Evolutionary conservation across 1,139 yeast genomes (phyloP).

Genomic region (Wickerhamomyces sp.): DNA sequence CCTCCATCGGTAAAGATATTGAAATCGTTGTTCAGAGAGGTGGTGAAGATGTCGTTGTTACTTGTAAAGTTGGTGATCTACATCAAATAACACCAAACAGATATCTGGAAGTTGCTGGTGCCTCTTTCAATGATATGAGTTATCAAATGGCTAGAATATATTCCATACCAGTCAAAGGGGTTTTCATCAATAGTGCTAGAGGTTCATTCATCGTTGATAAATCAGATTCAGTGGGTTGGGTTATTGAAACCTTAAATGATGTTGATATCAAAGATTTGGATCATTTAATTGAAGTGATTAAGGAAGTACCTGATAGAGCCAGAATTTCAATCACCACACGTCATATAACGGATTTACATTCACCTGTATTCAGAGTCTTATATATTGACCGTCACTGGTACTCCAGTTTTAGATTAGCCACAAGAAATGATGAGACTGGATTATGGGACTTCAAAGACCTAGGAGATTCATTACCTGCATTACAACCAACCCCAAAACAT

Average conservation of each 20-base stretch:
- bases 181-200: slow-evolving; percentile 70
- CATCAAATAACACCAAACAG: slow-evolving; percentile 80
- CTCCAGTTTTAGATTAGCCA: slow-evolving; percentile 63
- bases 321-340: slow-evolving; percentile 70
- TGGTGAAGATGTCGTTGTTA: slow-evolving; percentile 51
- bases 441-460: slow-evolving; percentile 78
- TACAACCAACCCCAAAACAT: slow-evolving; percentile 47
- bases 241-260: slow-evolving; percentile 74
- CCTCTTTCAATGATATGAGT: slow-evolving; percentile 76
- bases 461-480: slow-evolving; percentile 58
- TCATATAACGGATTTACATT: slow-evolving; percentile 77
- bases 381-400: slow-evolving; percentile 86
- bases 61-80: slow-evolving; percentile 62
- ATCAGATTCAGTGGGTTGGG: slow-evolving; percentile 63
- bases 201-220: slow-evolving; percentile 70
- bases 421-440: slow-evolving; percentile 78
- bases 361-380: slow-evolving; percentile 56
- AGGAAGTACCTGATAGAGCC: slow-evolving; percentile 67
- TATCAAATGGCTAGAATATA: slow-evolving; percentile 85
- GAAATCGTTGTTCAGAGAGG: slow-evolving; percentile 69
- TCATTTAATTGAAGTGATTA: slow-evolving; percentile 73
- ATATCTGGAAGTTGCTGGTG: slow-evolving; percentile 82
- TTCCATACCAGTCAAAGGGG: slow-evolving; percentile 82
- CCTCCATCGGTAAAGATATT: slow-evolving; percentile 55
- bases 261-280: slow-evolving; percentile 69